Base-by-base conservation (phyloP, 306 rosid genomes). In the Alnus rubra region DNA sequence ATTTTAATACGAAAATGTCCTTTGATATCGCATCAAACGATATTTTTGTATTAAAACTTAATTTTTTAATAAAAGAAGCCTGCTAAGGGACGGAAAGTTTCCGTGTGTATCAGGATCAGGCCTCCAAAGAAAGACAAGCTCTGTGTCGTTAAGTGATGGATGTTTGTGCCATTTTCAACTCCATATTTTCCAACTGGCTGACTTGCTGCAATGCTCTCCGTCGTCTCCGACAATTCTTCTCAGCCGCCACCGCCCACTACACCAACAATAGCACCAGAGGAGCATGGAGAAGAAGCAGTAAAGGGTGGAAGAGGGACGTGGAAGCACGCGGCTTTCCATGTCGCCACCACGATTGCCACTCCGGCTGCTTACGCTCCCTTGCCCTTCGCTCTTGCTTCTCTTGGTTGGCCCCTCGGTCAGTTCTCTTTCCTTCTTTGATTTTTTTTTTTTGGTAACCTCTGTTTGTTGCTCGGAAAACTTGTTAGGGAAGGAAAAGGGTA, bases 301-400 rank as follows among this genome's bases (percentile, higher is more conserved):
- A 72, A 5, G 28, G 69, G 11, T 45, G 82, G 84, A 39, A 76
- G 58, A 79, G 94, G 94, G 78, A 88, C 94, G 65, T 87, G 94
- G 97, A 88, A 84, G 87, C 90, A 92, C 50, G 97, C 90, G 1
- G 93, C 93, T 75, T 90, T 90, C 48, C 94, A 92, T 80, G 85
- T 92, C 3, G 94, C 93, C 58, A 90, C 97, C 18, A 92, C 97
- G 30, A 86, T 92, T 78, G 93, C 94, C 48, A 92, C 97, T 0
- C 93, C 97, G 35, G 94, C 93, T 39, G 94, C 97, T 79, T 92
- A 87, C 76, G 92, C 97, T 35, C 92, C 93, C 50, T 79, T 92
- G 73, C 97, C 94, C 47, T 92, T 92, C 28, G 94, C 97, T 78
- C 88, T 92, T 7, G 93, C 93, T 75, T 90, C 97, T 74, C 93